Base-by-base conservation (phyloP, 768 basidiomycete genomes). In the Omphalotus guepiniiformis region DNA sequence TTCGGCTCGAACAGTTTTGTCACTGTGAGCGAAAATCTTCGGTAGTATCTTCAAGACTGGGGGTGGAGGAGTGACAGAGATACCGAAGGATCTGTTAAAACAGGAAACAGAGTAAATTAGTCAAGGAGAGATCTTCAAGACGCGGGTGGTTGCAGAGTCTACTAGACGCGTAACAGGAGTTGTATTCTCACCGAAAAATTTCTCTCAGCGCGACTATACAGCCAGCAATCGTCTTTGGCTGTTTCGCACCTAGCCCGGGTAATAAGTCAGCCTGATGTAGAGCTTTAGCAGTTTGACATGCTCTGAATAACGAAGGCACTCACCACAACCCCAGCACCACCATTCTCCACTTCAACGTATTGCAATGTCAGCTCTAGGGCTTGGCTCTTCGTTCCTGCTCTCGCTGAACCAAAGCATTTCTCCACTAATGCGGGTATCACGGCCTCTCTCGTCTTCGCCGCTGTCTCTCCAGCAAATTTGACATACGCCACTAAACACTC, bases 1-100 rank as follows among this genome's bases (percentile, higher is more conserved):
- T 68, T 99, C 96, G 1, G 89, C 82, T 50, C 96, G 88, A 43
- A 99, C 96, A 22, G 81, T 86, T 69, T 98, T 98, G 67, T 99
- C 96, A 13, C 82, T 83, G 60, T 99, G 96, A 3, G 83, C 82
- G 48, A 98, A 99, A 40, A 98, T 91, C 70, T 93, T 95, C 28
- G 94, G 88, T 18, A 99, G 67, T 5, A 78, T 65, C 60, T 94
- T 94, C 47, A 98, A 74, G n/a, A 97, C 71, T 11, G 86, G 82
- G 29, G 88, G 79, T 4, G 87, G 78, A 9, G 85, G 82, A 13
- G 81, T 75, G n/a, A 75, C 74, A 60, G 85, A 81, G 5, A 75
- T 74, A 42, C 96, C 96, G 63, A 94, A 97, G 30, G 70, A 61
- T 39, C 95, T 97, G 27, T 11, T 30, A 30, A 48, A 51, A 38